Percentiles rank a stretch among this genome's conserved stretches.
These are phyloP conservation scores for Hordeum marinum DNA, from an alignment of 176 grass and related monocot species.

Conservation along the genomic window DNA sequence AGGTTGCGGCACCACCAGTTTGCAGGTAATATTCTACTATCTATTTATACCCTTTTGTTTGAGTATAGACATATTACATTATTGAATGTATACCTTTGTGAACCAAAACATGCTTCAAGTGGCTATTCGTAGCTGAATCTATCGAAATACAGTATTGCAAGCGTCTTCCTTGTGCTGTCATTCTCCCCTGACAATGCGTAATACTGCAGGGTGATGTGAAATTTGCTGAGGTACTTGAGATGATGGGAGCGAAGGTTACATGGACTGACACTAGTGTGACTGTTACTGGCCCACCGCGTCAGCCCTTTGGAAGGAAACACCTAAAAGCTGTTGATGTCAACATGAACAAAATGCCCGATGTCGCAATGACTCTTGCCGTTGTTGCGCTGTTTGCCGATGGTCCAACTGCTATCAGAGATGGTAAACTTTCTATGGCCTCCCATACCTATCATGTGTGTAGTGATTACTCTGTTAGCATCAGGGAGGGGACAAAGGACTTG, in stretches of 20 bases:
- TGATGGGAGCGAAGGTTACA: conserved; percentile 92
- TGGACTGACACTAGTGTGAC: conserved; percentile 94
- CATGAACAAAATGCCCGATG: conserved; percentile 99
- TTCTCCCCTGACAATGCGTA: neutral
- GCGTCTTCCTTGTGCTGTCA: neutral
- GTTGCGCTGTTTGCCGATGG: conserved; percentile 96
- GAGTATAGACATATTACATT: neutral
- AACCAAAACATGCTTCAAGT: neutral
- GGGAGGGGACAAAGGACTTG: neutral
- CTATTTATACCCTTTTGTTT: neutral
- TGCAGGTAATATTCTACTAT: conserved; percentile 51
- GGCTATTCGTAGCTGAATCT: neutral
- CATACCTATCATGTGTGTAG: neutral
- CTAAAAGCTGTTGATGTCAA: conserved; percentile 89
- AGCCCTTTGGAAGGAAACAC: conserved; percentile 67
- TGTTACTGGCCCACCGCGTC: conserved; percentile 74
- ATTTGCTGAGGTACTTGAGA: conserved; percentile 94
- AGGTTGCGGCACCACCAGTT: conserved; percentile 90
- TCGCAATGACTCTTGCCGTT: conserved; percentile 94
- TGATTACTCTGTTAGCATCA: neutral
- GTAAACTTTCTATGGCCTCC: conserved; percentile 25
- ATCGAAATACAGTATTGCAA: neutral
- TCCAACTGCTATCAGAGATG: conserved; percentile 96
- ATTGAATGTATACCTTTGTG: neutral
- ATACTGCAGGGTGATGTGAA: conserved; percentile 88